Evolutionary conservation across 805 yeast species (phyloP).

Genomic region (Kluyveromyces wickerhamii): DNA sequence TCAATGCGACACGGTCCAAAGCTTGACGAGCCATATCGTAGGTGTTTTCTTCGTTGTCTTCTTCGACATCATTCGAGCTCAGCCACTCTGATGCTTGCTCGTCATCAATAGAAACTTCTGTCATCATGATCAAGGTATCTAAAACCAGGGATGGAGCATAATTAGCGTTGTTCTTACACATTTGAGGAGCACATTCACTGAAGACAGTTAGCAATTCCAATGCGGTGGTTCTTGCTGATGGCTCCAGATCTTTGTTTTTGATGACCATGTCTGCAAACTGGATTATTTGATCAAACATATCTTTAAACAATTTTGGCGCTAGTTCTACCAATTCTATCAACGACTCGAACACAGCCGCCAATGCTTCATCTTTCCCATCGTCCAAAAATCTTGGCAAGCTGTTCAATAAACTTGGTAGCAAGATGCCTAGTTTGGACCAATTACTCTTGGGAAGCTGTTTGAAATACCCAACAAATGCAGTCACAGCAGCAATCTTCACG

Average conservation of each 20-base stretch:
- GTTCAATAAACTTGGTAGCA: slow-evolving; percentile 77
- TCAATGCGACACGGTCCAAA: slow-evolving; percentile 82
- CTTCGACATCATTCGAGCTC: slow-evolving; percentile 66
- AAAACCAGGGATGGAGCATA: slow-evolving; percentile 69
- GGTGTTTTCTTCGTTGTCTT: slow-evolving; percentile 77
- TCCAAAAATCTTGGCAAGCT: slow-evolving; percentile 79
- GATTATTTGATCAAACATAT: slow-evolving; percentile 82
- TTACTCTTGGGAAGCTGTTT: slow-evolving; percentile 67
- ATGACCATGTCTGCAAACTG: slow-evolving; percentile 80
- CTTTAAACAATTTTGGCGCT: slow-evolving; percentile 90
- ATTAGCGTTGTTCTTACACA: slow-evolving; percentile 76
- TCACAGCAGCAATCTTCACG: slow-evolving; percentile 85
- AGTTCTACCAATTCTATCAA: slow-evolving; percentile 83
- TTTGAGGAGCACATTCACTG: slow-evolving; percentile 86
- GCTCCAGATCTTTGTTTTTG: slow-evolving; percentile 72
- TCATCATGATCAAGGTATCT: slow-evolving; percentile 73
- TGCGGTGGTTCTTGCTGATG: slow-evolving; percentile 74
- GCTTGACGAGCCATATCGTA: slow-evolving; percentile 91
- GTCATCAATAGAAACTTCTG: slow-evolving; percentile 84
- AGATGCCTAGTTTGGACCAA: slow-evolving; percentile 70
- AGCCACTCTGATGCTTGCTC: slow-evolving; percentile 88
- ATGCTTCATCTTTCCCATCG: slow-evolving; percentile 69
- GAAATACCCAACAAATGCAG: slow-evolving; percentile 88
- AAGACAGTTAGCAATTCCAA: slow-evolving; percentile 85
- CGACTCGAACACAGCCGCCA: slow-evolving; percentile 82